A percentile compares a stretch with the other conserved stretches of the same genome.
Conservation (phyloP, 2,329 filamentous ascomycete genomes). For the Botrytis elliptica region DNA sequence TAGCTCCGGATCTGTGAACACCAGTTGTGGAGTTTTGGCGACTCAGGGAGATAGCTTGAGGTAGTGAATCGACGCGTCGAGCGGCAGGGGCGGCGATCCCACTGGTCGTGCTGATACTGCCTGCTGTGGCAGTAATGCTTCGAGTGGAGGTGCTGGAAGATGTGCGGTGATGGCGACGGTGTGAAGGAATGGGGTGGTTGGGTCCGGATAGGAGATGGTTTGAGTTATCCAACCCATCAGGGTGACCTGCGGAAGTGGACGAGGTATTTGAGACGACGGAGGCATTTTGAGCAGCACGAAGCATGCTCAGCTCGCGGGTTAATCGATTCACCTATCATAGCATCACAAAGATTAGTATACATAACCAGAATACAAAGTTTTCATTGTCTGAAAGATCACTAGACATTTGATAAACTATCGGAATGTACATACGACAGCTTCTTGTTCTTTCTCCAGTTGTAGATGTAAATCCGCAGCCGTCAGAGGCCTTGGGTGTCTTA, state of each 20-base stretch:
- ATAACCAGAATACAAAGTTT: background rate
- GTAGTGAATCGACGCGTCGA: slow-evolving; percentile 28
- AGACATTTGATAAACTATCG: background rate
- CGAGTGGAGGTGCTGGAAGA: slow-evolving; percentile 53
- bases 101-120: slow-evolving; percentile 39
- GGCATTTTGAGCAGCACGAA: slow-evolving; percentile 70
- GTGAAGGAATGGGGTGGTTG: slow-evolving; percentile 55
- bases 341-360: slow-evolving; percentile 15
- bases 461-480: slow-evolving; percentile 87
- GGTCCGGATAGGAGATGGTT: slow-evolving; percentile 58
- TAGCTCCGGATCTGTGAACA: slow-evolving; percentile 36
- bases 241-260: slow-evolving; percentile 56
- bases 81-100: slow-evolving; percentile 29
- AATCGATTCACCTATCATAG: slow-evolving; percentile 77
- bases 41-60: slow-evolving; percentile 33
- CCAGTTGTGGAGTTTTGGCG: slow-evolving; percentile 38
- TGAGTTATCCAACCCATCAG: slow-evolving; percentile 47
- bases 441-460: slow-evolving; percentile 91
- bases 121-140: slow-evolving; percentile 50
- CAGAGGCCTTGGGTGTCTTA: slow-evolving; percentile 82
- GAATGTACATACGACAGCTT: slow-evolving; percentile 71
- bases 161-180: slow-evolving; percentile 54
- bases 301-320: slow-evolving; percentile 79
- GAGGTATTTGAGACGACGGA: slow-evolving; percentile 66
- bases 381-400: background rate